Conservation (phyloP, 768 basidiomycete genomes). For the Amylocystis lapponica region DNA sequence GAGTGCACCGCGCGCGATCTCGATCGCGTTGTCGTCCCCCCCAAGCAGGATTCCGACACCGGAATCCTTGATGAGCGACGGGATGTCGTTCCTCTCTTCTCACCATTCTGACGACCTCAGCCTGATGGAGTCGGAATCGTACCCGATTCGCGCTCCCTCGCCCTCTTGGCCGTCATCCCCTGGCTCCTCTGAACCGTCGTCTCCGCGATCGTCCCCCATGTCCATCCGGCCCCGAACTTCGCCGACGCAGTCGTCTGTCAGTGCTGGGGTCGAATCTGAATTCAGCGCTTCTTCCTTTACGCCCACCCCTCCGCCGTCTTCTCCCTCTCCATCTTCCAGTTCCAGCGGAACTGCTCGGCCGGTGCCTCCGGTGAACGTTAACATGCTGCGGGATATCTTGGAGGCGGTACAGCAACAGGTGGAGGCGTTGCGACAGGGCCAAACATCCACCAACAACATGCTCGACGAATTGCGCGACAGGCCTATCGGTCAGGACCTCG, state of each 20-base stretch:
- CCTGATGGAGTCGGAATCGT: conserved; percentile 35
- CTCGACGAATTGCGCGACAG: conserved; percentile 40
- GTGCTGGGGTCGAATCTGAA: conserved; percentile 1
- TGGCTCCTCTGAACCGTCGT: conserved; percentile 20
- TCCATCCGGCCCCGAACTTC: conserved; percentile 4
- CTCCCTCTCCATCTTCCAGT: conserved; percentile 28
- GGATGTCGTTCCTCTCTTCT: conserved; percentile 44
- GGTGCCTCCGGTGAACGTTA: conserved; percentile 29
- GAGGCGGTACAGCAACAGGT: conserved; percentile 55
- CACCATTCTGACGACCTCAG: conserved; percentile 72
- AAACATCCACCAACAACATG: conserved; percentile 51
- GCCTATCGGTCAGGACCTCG: neutral
- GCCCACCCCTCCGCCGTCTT: conserved; percentile 8
- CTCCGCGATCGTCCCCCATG: conserved; percentile 15
- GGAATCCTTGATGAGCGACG: conserved; percentile 27
- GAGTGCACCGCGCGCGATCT: conserved; percentile 16
- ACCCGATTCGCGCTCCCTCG: conserved; percentile 24
- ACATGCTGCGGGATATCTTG: conserved; percentile 48
- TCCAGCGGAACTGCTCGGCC: conserved; percentile 33
- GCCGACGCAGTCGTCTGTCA: conserved; percentile 1
- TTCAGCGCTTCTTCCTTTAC: conserved; percentile 3
- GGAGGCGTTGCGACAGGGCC: conserved; percentile 54
- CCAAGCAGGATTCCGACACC: conserved; percentile 38
- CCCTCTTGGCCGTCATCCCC: conserved; percentile 31
- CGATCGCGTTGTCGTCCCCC: conserved; percentile 39